Conservation (phyloP, 371 early-diverging fungal genomes). For the Capniomyces stellatus region DNA sequence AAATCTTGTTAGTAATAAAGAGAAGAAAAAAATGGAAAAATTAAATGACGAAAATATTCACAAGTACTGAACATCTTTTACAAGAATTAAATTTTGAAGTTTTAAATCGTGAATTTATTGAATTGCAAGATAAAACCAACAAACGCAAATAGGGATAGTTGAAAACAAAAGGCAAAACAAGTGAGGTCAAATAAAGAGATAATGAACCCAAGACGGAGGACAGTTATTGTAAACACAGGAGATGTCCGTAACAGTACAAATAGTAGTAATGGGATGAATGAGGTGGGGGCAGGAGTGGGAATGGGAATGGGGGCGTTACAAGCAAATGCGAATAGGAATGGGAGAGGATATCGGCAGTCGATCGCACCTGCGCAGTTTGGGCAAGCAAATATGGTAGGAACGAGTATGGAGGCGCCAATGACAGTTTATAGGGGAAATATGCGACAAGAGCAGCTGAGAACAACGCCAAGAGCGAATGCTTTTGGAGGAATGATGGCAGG, state of each 20-base stretch:
- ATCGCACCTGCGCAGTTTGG: constrained; percentile 21
- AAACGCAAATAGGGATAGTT: no score
- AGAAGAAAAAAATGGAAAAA: no score
- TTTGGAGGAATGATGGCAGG: constrained; percentile 11
- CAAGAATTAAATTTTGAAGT: no score
- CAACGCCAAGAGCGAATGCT: background rate
- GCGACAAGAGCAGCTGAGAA: background rate
- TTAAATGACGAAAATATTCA: no score
- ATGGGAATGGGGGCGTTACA: constrained; percentile 3
- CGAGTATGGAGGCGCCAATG: constrained; percentile 11
- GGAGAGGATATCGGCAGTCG: constrained; percentile 12
- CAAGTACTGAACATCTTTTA: no score
- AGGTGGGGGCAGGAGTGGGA: constrained; percentile 2
- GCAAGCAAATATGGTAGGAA: constrained; percentile 9
- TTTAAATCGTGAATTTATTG: no score
- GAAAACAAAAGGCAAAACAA: no score
- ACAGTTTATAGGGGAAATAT: constrained; percentile 2
- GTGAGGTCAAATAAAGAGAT: no score
- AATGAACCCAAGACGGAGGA: constrained; percentile 21
- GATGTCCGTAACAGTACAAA: constrained; percentile 10
- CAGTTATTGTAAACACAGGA: constrained; percentile 23
- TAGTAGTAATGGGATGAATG: no score
- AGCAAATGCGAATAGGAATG: constrained; percentile 17
- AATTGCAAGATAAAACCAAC: no score
- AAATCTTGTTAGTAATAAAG: no score